Conservation (phyloP, 2,329 filamentous ascomycete species). For the Fusarium sp. region DNA sequence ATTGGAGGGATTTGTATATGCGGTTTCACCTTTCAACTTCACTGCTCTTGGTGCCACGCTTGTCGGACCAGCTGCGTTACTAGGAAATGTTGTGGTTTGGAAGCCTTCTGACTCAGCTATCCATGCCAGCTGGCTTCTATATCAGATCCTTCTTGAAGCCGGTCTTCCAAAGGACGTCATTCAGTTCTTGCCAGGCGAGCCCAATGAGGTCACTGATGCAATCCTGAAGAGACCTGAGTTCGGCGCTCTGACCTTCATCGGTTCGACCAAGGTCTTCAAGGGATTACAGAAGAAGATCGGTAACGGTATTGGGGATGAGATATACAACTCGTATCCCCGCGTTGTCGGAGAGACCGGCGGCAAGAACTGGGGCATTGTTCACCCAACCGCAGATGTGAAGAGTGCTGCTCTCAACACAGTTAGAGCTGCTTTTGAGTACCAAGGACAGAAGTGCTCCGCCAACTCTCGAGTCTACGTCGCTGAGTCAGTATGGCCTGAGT, state of each 20-base stretch:
- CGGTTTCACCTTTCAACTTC: slow-evolving; percentile 55
- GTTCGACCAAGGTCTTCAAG: slow-evolving; percentile 52
- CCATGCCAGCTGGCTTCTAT: slow-evolving; percentile 48
- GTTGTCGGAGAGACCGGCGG: slow-evolving; percentile 62
- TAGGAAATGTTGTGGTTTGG: slow-evolving; percentile 56
- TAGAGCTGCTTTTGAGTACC: slow-evolving; percentile 28
- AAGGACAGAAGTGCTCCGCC: slow-evolving; percentile 33
- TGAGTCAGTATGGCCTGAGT: slow-evolving; percentile 41
- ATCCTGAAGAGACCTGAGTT: slow-evolving; percentile 51
- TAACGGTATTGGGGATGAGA: slow-evolving; percentile 44
- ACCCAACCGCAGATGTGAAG: slow-evolving; percentile 40
- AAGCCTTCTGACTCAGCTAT: slow-evolving; percentile 51
- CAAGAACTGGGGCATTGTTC: slow-evolving; percentile 64
- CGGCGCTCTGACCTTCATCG: slow-evolving; percentile 50
- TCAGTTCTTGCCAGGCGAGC: slow-evolving; percentile 52
- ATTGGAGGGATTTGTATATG: slow-evolving; percentile 54
- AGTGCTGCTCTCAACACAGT: slow-evolving; percentile 29
- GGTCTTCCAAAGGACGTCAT: slow-evolving; percentile 51
- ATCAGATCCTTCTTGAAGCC: slow-evolving; percentile 53
- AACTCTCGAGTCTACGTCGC: slow-evolving; percentile 35
- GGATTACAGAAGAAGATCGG: slow-evolving; percentile 47
- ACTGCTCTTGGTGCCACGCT: slow-evolving; percentile 53
- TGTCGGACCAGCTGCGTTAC: slow-evolving; percentile 47
- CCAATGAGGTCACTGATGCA: slow-evolving; percentile 47
- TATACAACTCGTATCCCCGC: slow-evolving; percentile 50